Evolutionary conservation across 352 stramenopile genomes (phyloP).

Genomic region (Phytophthora pistaciae): DNA sequence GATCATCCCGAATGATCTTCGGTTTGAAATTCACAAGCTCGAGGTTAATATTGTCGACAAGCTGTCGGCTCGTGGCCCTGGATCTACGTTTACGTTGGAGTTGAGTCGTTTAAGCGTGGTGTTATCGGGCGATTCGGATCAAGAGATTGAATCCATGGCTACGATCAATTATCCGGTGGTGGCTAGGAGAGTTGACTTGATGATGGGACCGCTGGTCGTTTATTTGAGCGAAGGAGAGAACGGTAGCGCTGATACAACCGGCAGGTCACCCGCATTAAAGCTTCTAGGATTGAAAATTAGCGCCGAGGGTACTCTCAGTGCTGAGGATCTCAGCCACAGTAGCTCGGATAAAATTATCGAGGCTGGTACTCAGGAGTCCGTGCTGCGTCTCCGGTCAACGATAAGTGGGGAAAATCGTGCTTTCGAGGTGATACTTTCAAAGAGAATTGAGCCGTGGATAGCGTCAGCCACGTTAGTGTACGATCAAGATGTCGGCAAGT

Average conservation of each 20-base stretch:
- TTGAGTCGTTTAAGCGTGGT: conserved; percentile 15
- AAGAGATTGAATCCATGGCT: conserved; percentile 8
- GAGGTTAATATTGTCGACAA: conserved; percentile 30
- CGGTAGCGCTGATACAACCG: background rate
- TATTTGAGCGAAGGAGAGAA: conserved; percentile 6
- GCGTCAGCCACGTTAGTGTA: conserved; percentile 20
- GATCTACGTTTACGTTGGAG: conserved; percentile 14
- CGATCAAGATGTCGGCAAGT: conserved; percentile 4
- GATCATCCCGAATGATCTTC: conserved; percentile 18
- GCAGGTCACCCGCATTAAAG: conserved; percentile 9
- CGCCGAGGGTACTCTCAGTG: conserved; percentile 16
- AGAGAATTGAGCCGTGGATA: conserved; percentile 37
- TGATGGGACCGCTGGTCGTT: conserved; percentile 12
- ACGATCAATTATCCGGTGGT: conserved; percentile 19
- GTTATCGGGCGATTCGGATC: conserved; percentile 9
- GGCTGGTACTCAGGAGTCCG: conserved; percentile 3
- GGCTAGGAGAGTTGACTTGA: conserved; percentile 14
- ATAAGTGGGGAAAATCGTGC: conserved; percentile 32
- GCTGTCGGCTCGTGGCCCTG: background rate
- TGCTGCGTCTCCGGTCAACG: conserved; percentile 17
- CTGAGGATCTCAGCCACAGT: background rate
- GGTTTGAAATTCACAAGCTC: conserved; percentile 15
- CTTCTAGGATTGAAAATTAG: conserved; percentile 32
- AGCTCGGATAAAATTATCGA: conserved; percentile 6
- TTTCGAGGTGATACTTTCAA: conserved; percentile 27